Base-by-base conservation (phyloP, 2,329 filamentous ascomycete species). In the Malbranchea cinnamomea region DNA sequence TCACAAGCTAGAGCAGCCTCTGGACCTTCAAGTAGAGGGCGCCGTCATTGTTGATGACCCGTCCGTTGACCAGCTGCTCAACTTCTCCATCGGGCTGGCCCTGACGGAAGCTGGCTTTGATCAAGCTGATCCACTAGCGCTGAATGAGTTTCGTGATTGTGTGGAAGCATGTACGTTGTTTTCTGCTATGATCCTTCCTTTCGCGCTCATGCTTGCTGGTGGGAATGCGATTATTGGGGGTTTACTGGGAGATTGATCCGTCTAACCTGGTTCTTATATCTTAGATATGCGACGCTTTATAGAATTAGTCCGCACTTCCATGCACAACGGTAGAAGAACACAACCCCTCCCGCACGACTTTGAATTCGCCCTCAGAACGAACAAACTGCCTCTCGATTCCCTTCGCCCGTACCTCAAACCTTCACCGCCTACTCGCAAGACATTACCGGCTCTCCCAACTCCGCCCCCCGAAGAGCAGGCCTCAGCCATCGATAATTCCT, bases 331-430 rank as follows among this genome's bases (percentile, higher is more conserved):
- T 29, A 63, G 72, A 27, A 65, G 72, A 29, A 62, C 56, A 6
- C 57, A 62, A 26, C 65, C 70, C 1, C 63, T 71, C 13, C 63
- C 71, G 1, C 58, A 64, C 37, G 72, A 77, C 48, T 75, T 74
- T 46, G 60, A 68, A 34, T 53, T 62, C 21, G 54, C 45, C 43
- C 52, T 47, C 44, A 56, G 45, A 15, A 41, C 44, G 34, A 39
- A 44, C 23, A 41, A 34, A 10, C 25, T 57, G 20, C 39, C 42
- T 12, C 38, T 48, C 11, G 46, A 50, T 33, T 52, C 53, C 17
- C 50, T 59, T 20, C 38, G 39, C 13, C 45, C 49, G 17, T 43
- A 52, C 26, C 41, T 57, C 10, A 49, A 52, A 41, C 37, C 44
- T 10, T 33, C 37, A 6, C 42, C 41, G 27, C 41, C 40, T 7